These are phyloP conservation scores for Coccomyxa sp. DNA, from an alignment of 139 green algal genomes.

Conservation along the genomic window DNA sequence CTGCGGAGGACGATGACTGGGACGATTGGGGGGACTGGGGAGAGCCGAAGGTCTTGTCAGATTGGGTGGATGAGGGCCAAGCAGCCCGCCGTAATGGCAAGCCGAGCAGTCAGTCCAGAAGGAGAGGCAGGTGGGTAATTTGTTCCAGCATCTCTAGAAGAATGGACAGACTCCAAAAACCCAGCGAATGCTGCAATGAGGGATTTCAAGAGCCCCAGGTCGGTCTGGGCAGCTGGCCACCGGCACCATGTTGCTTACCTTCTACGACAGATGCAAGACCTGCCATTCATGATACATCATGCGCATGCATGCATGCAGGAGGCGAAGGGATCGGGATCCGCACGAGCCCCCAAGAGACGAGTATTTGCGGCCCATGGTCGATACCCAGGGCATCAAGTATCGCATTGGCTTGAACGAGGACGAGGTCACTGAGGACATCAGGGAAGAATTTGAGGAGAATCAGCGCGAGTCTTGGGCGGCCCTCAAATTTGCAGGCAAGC, in stretches of 20 bases:
- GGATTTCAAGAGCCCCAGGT: too few species aligned
- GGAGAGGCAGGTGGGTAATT: too few species aligned
- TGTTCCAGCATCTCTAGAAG: too few species aligned
- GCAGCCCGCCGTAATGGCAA: too few species aligned
- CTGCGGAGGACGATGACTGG: conserved; percentile 25
- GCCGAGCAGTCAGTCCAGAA: too few species aligned
- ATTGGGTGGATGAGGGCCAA: too few species aligned
- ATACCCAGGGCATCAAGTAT: conserved; percentile 25
- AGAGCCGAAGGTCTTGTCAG: conserved; percentile 10
- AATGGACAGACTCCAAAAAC: too few species aligned
- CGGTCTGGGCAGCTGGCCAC: too few species aligned
- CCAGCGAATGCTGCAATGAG: too few species aligned
- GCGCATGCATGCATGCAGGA: not conserved
- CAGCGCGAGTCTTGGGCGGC: conserved; percentile 70
- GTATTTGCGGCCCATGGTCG: conserved; percentile 51
- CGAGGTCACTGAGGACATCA: conserved; percentile 40
- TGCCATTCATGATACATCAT: not conserved
- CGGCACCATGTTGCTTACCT: too few species aligned
- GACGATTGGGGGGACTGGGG: conserved; percentile 35
- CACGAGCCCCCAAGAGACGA: conserved; percentile 25
- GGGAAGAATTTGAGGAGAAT: conserved; percentile 72
- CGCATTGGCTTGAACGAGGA: conserved; percentile 26
- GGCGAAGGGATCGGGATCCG: conserved; percentile 11
- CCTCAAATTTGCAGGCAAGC: conserved; percentile 37
- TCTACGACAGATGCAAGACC: conserved; percentile 24